Percentiles rank a stretch among this genome's conserved stretches.
These are phyloP conservation scores for Neonectria neomacrospora DNA, from an alignment of 2,329 filamentous ascomycete genomes.

Conservation along the genomic window DNA sequence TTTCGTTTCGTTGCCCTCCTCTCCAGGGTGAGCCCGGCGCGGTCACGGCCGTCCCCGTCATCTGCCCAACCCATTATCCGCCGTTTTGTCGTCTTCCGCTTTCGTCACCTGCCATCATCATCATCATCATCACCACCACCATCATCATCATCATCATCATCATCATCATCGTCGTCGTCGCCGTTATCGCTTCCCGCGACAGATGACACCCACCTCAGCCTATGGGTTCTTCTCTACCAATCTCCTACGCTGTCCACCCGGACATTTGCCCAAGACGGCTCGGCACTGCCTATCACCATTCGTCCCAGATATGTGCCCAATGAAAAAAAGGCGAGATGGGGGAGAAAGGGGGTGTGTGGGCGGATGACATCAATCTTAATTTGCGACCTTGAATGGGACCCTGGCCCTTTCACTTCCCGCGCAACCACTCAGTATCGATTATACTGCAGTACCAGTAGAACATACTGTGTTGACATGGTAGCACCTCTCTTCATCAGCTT, in stretches of 20 bases:
- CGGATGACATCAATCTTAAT: slow-evolving; percentile 46
- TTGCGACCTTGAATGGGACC: slow-evolving; percentile 32
- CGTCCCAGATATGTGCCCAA: slow-evolving; percentile 27
- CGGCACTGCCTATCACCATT: slow-evolving; percentile 40
- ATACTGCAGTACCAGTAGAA: no score
- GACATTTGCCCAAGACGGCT: slow-evolving; percentile 34
- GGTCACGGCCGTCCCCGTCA: slow-evolving; percentile 18
- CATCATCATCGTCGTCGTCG: not conserved
- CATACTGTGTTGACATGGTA: no score
- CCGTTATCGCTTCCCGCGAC: not conserved
- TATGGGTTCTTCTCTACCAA: not conserved
- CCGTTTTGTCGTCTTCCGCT: not conserved
- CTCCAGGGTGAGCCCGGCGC: slow-evolving; percentile 6
- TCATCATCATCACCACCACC: not conserved
- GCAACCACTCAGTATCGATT: slow-evolving; percentile 3
- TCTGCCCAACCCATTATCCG: not conserved
- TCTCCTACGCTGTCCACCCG: not conserved
- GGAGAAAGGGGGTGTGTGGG: slow-evolving; percentile 34
- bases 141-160: not conserved
- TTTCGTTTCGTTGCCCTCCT: slow-evolving; percentile 14
- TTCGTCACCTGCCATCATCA: slow-evolving; percentile 13
- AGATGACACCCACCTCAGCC: slow-evolving; percentile 8
- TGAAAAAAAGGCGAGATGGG: slow-evolving; percentile 29
- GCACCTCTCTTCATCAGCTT: no score
- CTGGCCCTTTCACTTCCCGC: slow-evolving; percentile 10